Percentiles rank a stretch among this genome's conserved stretches.
phyloP scores from a whole-genome alignment of 2,329 filamentous ascomycete species.

The Cladosporium phlei region DNA sequence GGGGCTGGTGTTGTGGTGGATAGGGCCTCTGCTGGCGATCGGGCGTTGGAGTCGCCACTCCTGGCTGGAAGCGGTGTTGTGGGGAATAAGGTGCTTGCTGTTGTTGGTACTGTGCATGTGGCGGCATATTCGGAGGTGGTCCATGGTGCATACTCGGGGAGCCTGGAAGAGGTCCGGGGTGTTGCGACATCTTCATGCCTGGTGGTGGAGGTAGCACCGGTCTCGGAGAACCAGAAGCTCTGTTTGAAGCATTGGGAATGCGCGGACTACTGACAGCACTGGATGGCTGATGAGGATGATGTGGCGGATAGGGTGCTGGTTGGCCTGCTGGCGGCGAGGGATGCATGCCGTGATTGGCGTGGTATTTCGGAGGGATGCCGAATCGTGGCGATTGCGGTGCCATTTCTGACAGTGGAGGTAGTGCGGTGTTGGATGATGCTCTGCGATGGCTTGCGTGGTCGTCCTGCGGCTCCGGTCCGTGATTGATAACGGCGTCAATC shows the following conservation, averaged over 20 bases:
- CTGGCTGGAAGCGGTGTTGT: constrained; percentile 23
- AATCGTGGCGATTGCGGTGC: constrained; percentile 31
- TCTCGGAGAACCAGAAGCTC: constrained; percentile 33
- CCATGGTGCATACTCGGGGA: constrained; percentile 18
- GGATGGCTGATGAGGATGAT: constrained; percentile 23
- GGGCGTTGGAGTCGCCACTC: constrained; percentile 16
- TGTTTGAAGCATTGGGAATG: constrained; percentile 27
- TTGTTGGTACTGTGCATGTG: constrained; percentile 24
- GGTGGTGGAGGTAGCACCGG: constrained; percentile 35
- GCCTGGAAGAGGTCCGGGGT: constrained; percentile 10
- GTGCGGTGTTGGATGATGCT: constrained; percentile 28
- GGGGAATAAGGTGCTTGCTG: constrained; percentile 20
- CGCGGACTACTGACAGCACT: constrained; percentile 28
- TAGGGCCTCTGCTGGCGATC: constrained; percentile 10
- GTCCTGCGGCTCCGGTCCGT: constrained; percentile 32
- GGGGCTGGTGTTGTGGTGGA: constrained; percentile 22
- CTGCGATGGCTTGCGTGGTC: constrained; percentile 22
- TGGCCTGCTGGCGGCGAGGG: constrained; percentile 26
- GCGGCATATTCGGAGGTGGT: constrained; percentile 7
- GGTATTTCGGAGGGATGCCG: constrained; percentile 25
- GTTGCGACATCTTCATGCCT: constrained; percentile 30
- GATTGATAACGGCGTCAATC: constrained; percentile 35
- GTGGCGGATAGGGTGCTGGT: constrained; percentile 33
- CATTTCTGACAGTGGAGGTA: constrained; percentile 34
- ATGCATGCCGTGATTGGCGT: constrained; percentile 27